Evolutionary conservation across 768 basidiomycete species (phyloP), one percentile per base, ranked within the genome.

Genomic region (Tephrocybe sp.): DNA sequence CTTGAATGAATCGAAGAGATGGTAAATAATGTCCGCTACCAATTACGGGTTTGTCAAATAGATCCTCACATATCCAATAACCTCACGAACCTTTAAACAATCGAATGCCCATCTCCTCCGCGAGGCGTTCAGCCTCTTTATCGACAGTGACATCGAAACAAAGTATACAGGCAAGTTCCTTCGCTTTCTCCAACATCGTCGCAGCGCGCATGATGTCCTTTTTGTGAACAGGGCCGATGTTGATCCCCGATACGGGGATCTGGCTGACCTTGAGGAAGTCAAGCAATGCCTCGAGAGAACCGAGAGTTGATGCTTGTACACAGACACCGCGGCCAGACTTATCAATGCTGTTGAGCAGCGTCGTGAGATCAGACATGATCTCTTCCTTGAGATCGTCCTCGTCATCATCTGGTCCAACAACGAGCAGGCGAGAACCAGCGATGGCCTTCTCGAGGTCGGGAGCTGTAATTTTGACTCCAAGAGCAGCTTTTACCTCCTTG

Each of bases 1-100:
- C 35, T 85, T 97, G 75, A 98, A 98, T 13, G 92, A 83, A 63
- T 98, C 95, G 64, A 98, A 98, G 37, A 99, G 72, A 66, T 98
- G 96, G 69, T 99, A 99, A 59, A 99, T 98, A 65, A 98, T 98
- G 68, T 97, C 94, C 54, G 96, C 96, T 98, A 65, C 22, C n/a
- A 54, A 5, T 24, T 51, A 9, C 8, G 43, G 28, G 21, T 31
- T 27, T 2, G 41, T 52, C 26, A 54, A 28, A 27, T 24, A 16
- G 25, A 22, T 44, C 35, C 43, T 28, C 51, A 25, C 27, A 16
- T 19, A 31, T 9, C 22, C 27, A 38, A n/a, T 31, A 12, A 47
- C 19, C 48, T 43, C 19, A 9, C 43, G 30, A 53, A 95, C 96
- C 95, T 74, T 87, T 94, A 79, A 98, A 99, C 59, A 99, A 71